phyloP scores from a whole-genome alignment of 2,329 filamentous ascomycete genomes.

The Sporothrix euskadiensis region DNA sequence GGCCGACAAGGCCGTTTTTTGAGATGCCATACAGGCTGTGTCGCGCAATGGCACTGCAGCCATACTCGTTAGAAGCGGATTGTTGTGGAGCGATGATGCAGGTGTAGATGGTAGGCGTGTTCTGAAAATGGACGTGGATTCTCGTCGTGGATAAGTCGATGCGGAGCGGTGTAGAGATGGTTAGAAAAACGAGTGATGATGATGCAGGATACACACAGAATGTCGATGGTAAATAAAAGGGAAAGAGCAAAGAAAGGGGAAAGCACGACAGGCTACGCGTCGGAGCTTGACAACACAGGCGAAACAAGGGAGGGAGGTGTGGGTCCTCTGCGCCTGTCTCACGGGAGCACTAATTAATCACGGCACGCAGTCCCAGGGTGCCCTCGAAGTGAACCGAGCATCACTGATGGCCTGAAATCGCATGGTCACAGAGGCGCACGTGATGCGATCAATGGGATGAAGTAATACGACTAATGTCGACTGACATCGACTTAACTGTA shows the following conservation, averaged over 20 bases:
- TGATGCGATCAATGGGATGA: not conserved
- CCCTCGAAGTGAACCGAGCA: not conserved
- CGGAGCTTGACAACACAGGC: constrained; percentile 26
- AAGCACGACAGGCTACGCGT: constrained; percentile 14
- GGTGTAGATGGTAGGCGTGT: not conserved
- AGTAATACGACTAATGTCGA: not conserved
- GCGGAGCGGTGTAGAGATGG: not conserved
- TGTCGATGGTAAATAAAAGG: constrained; percentile 7
- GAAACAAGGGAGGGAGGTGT: constrained; percentile 19
- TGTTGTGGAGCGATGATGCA: not conserved
- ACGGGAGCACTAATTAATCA: constrained; percentile 21
- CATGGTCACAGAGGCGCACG: not conserved
- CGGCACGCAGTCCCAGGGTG: constrained; percentile 1
- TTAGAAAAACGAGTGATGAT: not conserved
- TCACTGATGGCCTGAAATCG: not conserved
- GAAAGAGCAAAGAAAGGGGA: constrained; percentile 12
- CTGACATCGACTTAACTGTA: not conserved
- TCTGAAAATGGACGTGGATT: not conserved
- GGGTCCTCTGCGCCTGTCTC: constrained; percentile 3
- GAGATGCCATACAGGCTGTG: constrained; percentile 19
- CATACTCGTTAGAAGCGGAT: constrained; percentile 18
- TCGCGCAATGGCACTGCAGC: constrained; percentile 22
- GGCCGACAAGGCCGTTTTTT: not conserved
- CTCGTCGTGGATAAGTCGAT: not conserved
- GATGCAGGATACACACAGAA: not conserved